Base-by-base conservation (phyloP, 2,329 filamentous ascomycete genomes). In the Didymella sp. region DNA sequence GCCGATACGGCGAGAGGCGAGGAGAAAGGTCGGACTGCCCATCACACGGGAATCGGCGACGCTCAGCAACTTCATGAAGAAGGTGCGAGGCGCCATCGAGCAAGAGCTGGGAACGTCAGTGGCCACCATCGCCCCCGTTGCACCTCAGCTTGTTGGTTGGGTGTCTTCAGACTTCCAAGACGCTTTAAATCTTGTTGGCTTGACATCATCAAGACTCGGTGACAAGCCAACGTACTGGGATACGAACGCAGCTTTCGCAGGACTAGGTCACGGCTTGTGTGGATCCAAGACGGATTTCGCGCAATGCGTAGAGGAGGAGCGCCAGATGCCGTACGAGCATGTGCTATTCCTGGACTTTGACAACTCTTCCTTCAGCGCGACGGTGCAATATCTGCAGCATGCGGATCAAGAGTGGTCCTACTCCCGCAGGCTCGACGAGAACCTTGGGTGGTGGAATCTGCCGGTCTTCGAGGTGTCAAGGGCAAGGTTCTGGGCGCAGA, bases 261-360 rank as follows among this genome's bases (percentile, higher is more conserved):
- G 60, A 4, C 35, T 61, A 33, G 64, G 61, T 15, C 30, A 63
- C 22, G 59, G 60, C 1, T 43, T 67, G 6, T 70, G 68, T 35
- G 27, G 58, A 25, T 59, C 54, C 9, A 49, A 52, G 47, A 50
- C 45, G 17, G 25, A 60, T 42, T 15, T 43, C 9, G 5, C 40
- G 6, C 25, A 56, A 12, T 59, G 65, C 50, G 3, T 46, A 13
- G 17, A 54, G 19, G 51, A 64, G 43, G 50, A 58, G 46, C 33
- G 37, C 24, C 21, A 31, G 17, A 49, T 56, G 38, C 51, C 40
- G 6, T 49, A 60, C 21, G 57, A 66, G 35, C 59, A 64, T 11
- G 57, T 69, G 3, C 56, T 72, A 12, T 70, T 69, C 40, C 40
- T 72, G 2, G 58, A 67, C 19, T 71, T 72, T 37, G 69, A 71